phyloP scores from a whole-genome alignment of 2,329 filamentous ascomycete genomes.

The Fusarium veterinarium region DNA sequence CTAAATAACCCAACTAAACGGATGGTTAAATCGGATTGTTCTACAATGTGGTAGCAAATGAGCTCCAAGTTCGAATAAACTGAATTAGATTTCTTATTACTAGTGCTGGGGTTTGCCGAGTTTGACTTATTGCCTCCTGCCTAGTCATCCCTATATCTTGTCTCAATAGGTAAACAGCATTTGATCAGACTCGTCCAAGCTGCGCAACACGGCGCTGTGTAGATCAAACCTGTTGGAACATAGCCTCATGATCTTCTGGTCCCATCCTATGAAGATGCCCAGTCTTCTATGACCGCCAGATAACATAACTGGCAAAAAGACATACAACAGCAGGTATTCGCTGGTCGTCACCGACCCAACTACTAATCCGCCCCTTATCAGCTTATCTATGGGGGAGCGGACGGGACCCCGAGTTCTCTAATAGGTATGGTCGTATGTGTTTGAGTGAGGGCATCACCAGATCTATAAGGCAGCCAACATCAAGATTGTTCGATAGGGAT shows the following conservation, averaged over 20 bases:
- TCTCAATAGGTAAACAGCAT: background rate
- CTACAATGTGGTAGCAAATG: background rate
- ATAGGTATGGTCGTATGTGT: background rate
- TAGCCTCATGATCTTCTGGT: background rate
- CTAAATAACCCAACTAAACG: background rate
- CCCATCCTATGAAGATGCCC: background rate
- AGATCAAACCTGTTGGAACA: no score
- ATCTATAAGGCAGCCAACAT: background rate
- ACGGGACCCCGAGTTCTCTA: background rate
- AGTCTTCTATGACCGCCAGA: background rate
- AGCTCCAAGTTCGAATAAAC: background rate
- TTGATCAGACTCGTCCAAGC: background rate
- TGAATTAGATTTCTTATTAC: background rate
- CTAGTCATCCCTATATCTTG: background rate
- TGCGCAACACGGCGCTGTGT: background rate
- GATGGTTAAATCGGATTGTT: background rate
- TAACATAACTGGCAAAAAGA: background rate
- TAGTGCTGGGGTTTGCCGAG: background rate
- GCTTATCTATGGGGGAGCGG: background rate
- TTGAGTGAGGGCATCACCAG: background rate
- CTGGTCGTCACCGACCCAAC: background rate
- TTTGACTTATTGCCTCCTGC: background rate
- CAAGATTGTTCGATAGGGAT: background rate
- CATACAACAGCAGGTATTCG: background rate
- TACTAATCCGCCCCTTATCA: background rate